These are phyloP conservation scores for Backusella tuberculispora DNA, from an alignment of 192 early-diverging fungal genomes.

Conservation along the genomic window DNA sequence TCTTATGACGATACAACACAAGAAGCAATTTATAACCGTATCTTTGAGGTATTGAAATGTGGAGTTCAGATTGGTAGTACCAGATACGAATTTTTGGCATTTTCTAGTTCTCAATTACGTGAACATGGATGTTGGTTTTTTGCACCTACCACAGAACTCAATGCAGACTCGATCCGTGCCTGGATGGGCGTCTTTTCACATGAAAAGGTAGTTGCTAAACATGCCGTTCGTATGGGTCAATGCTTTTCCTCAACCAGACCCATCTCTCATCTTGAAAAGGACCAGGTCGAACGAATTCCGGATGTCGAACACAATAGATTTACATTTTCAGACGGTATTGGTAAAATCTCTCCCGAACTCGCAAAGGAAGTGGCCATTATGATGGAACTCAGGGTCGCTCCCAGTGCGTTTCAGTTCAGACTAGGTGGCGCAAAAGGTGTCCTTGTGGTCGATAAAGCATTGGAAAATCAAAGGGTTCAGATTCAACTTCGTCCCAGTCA, in stretches of 20 bases:
- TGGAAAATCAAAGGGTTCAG: slow-evolving; percentile 44
- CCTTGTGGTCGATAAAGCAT: slow-evolving; percentile 41
- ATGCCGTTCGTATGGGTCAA: slow-evolving; percentile 73
- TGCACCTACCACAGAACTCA: slow-evolving; percentile 47
- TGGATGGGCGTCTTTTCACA: slow-evolving; percentile 77
- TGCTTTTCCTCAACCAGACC: slow-evolving; percentile 72
- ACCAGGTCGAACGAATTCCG: slow-evolving; percentile 49
- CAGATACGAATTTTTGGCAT: slow-evolving; percentile 65
- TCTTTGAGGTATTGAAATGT: slow-evolving; percentile 48
- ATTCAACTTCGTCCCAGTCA: slow-evolving; percentile 55
- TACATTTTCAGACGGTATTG: slow-evolving; percentile 78
- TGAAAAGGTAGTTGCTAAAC: slow-evolving; percentile 68
- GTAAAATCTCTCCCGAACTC: slow-evolving; percentile 58
- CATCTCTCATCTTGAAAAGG: slow-evolving; percentile 42
- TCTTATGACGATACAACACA: slow-evolving; percentile 32
- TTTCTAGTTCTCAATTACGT: slow-evolving; percentile 64
- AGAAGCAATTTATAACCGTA: slow-evolving; percentile 53
- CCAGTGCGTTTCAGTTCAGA: slow-evolving; percentile 75
- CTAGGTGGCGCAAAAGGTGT: slow-evolving; percentile 71
- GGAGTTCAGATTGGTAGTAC: slow-evolving; percentile 61
- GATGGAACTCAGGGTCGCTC: slow-evolving; percentile 44
- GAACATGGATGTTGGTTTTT: slow-evolving; percentile 78
- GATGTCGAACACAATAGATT: slow-evolving; percentile 64
- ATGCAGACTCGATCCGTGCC: slow-evolving; percentile 52
- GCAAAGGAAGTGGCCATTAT: slow-evolving; percentile 45